These are phyloP conservation scores for Corymbia citriodora DNA, from an alignment of 441 rosid genomes.

Conservation along the genomic window DNA sequence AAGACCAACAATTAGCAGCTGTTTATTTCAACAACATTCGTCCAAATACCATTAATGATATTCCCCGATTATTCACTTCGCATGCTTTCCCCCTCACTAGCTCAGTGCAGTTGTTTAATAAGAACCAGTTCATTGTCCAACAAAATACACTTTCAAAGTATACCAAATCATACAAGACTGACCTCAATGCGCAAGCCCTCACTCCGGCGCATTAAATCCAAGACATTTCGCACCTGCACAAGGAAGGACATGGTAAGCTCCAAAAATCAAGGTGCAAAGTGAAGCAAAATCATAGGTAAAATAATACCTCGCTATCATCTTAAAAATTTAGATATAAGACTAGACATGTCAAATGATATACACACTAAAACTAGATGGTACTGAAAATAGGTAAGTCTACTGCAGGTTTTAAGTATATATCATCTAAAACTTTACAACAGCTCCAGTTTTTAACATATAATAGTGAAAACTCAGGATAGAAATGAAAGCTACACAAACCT, in stretches of 20 bases:
- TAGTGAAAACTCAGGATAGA: background rate
- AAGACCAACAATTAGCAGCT: background rate
- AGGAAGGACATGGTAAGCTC: background rate
- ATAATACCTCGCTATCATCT: background rate
- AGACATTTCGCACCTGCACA: background rate
- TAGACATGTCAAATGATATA: background rate
- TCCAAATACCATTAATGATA: background rate
- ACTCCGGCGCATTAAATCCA: background rate
- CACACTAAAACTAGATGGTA: background rate
- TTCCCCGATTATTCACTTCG: background rate
- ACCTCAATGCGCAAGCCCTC: background rate
- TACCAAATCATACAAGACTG: background rate
- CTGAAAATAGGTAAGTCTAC: background rate
- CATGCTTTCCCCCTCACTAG: background rate
- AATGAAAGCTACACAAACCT: conserved; percentile 37
- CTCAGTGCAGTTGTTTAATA: background rate
- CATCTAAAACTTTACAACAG: background rate
- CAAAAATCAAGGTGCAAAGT: background rate
- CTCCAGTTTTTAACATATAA: background rate
- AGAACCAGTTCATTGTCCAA: background rate
- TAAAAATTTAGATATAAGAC: background rate
- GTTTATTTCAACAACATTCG: background rate
- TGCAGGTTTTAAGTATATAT: background rate
- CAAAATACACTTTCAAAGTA: background rate
- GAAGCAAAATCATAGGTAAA: background rate